Conservation (phyloP, 306 rosid species). For the Prunus mira region DNA sequence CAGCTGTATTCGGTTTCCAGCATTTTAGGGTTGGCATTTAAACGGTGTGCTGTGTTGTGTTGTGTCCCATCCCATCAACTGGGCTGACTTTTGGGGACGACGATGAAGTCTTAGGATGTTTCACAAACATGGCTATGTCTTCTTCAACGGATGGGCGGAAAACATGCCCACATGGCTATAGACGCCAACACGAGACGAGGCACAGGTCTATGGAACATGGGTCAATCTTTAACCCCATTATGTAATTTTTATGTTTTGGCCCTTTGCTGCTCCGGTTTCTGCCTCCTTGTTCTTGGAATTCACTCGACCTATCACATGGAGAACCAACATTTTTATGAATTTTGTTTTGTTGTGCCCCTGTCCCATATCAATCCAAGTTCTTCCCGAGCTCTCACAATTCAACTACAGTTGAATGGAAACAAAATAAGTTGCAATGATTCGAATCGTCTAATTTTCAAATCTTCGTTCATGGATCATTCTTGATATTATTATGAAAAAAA, state of each 20-base stretch:
- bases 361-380: neutral
- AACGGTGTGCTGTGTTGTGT: neutral
- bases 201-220: constrained; percentile 25
- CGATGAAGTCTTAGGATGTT: constrained; percentile 10
- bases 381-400: neutral
- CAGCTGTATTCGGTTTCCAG: neutral
- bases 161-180: constrained; percentile 62
- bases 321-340: neutral
- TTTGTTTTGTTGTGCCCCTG: neutral
- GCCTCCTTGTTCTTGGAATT: constrained; percentile 20
- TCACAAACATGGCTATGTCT: neutral
- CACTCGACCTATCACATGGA: constrained; percentile 13
- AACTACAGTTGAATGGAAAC: neutral
- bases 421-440: neutral
- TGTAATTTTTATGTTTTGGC: constrained; percentile 27
- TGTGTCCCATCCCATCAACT: neutral
- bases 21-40: neutral
- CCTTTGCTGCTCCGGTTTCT: constrained; percentile 35
- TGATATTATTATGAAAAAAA: too few species aligned
- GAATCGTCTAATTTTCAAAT: too few species aligned
- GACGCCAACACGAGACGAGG: constrained; percentile 20
- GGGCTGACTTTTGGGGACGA: constrained; percentile 7
- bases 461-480: too few species aligned
- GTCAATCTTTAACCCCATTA: constrained; percentile 36
- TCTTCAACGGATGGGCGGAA: constrained; percentile 16